Conservation (phyloP, 2,329 filamentous ascomycete species). For the Leptosphaerulina australis region DNA sequence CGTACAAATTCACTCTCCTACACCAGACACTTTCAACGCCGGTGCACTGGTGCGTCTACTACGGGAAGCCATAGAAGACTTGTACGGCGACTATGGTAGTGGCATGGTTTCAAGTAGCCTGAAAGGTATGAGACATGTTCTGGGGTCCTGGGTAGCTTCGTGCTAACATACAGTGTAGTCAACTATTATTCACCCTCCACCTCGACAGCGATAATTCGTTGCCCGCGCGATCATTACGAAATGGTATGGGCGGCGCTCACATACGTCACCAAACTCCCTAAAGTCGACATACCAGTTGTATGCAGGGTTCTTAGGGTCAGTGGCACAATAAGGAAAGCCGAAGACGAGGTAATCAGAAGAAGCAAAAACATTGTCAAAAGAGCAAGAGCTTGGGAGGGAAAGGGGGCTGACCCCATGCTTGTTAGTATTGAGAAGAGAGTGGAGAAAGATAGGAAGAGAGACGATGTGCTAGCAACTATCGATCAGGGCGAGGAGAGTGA, state of each 20-base stretch:
- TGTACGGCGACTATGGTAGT: constrained; percentile 79
- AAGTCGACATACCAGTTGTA: constrained; percentile 70
- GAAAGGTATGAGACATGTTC: constrained; percentile 59
- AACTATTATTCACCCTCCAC: constrained; percentile 94
- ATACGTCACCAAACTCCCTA: constrained; percentile 73
- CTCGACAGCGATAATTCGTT: constrained; percentile 88
- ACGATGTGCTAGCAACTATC: constrained; percentile 15
- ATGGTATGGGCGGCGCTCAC: constrained; percentile 90
- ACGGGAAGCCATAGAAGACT: constrained; percentile 42
- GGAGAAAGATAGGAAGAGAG: constrained; percentile 9
- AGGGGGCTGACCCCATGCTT: constrained; percentile 12
- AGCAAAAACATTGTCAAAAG: constrained; percentile 74
- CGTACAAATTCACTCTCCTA: constrained; percentile 79
- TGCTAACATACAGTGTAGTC: constrained; percentile 59
- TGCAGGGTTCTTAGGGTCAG: constrained; percentile 86
- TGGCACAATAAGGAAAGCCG: constrained; percentile 89
- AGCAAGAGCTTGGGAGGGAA: constrained; percentile 58
- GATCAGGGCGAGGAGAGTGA: constrained; percentile 27
- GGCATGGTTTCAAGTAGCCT: constrained; percentile 74
- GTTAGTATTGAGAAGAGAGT: constrained; percentile 12
- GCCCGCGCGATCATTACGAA: constrained; percentile 80
- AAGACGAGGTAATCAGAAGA: constrained; percentile 84
- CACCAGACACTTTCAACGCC: constrained; percentile 71
- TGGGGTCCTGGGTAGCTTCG: not conserved
- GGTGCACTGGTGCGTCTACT: constrained; percentile 71